Evolutionary conservation across 495 filamentous ascomycete species (phyloP).

Genomic region (Hypoxylon perforatum): DNA sequence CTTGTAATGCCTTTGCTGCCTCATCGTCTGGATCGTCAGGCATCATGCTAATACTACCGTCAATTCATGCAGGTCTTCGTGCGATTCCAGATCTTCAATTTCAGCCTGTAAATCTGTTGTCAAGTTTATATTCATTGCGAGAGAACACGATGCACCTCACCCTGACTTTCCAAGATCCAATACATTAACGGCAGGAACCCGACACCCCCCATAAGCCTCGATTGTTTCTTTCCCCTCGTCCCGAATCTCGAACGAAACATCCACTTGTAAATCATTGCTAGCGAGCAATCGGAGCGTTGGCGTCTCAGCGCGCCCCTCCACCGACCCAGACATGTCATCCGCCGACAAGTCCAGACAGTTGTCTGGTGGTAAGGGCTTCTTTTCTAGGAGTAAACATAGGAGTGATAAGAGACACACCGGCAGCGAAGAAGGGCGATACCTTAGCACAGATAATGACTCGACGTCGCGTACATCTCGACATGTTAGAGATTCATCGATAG

Average conservation of each 20-base stretch:
- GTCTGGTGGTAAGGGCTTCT: conserved; percentile 82
- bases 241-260: conserved; percentile 17
- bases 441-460: conserved; percentile 61
- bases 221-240: conserved; percentile 12
- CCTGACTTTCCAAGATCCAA: conserved; percentile 41
- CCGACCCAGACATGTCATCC: conserved; percentile 63
- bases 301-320: conserved; percentile 37
- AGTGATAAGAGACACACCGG: conserved; percentile 70
- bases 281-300: conserved; percentile 35
- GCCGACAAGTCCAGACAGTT: conserved; percentile 84
- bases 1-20: conserved; percentile 21
- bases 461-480: conserved; percentile 81
- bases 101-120: conserved; percentile 20
- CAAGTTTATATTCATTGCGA: conserved; percentile 30
- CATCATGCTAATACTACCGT: conserved; percentile 35
- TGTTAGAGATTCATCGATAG: conserved; percentile 80
- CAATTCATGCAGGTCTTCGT: conserved; percentile 41
- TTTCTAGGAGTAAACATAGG: conserved; percentile 85
- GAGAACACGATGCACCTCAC: conserved; percentile 47
- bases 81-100: conserved; percentile 32
- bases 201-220: conserved; percentile 39
- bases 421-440: conserved; percentile 62
- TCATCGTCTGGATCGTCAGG: conserved; percentile 16
- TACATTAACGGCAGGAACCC: conserved; percentile 44
- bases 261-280: conserved; percentile 20